Conservation (phyloP, 192 early-diverging fungal species). For the Backusella psychrophila region DNA sequence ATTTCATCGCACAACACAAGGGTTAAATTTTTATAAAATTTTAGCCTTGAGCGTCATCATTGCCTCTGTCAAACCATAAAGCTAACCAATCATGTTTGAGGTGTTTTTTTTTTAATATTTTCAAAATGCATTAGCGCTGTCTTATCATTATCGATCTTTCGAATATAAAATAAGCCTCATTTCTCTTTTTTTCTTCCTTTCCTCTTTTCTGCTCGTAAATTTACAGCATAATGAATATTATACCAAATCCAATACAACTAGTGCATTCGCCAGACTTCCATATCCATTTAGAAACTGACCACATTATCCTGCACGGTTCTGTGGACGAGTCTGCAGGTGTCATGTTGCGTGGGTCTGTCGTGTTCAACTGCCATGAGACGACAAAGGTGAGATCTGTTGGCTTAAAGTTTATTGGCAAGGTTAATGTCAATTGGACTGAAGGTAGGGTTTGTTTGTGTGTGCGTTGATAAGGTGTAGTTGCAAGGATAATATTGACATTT, state of each 20-base stretch:
- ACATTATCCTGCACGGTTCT: slow-evolving; percentile 39
- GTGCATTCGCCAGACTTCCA: slow-evolving; percentile 26
- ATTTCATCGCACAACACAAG: not conserved
- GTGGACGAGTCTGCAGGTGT: slow-evolving; percentile 41
- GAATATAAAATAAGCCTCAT: slow-evolving; percentile 3
- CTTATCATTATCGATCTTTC: not conserved
- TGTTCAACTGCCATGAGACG: slow-evolving; percentile 46
- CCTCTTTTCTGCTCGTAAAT: not conserved
- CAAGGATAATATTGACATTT: not conserved
- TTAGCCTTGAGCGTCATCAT: not conserved
- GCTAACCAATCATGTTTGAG: not conserved
- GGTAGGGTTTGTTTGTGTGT: slow-evolving; percentile 13
- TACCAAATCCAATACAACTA: slow-evolving; percentile 26
- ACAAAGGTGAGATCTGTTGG: slow-evolving; percentile 50
- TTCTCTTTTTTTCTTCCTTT: not conserved
- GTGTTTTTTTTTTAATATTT: not conserved
- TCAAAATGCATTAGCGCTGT: not conserved
- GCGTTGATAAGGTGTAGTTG: not conserved
- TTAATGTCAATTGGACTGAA: slow-evolving; percentile 49
- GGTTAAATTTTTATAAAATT: not conserved
- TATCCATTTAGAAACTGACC: slow-evolving; percentile 36
- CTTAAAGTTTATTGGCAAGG: slow-evolving; percentile 52
- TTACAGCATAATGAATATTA: not conserved
- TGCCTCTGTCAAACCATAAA: not conserved
- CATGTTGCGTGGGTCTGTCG: slow-evolving; percentile 53